Base-by-base conservation (phyloP, 1,139 yeast species). In the Yamadazyma atmosphaerica region DNA sequence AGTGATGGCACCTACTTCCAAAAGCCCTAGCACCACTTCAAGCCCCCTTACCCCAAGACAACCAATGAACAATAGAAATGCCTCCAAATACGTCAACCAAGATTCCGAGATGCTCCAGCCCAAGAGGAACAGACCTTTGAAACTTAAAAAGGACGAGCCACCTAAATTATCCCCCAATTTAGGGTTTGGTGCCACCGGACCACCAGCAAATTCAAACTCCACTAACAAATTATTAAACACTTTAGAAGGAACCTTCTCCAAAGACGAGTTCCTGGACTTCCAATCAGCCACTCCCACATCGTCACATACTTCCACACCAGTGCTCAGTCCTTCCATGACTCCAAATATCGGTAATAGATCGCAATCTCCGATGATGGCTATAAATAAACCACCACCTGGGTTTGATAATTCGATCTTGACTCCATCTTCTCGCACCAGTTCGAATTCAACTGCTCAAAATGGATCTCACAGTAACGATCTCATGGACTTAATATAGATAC, bases 241-340 rank as follows among this genome's bases (percentile, higher is more conserved):
- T 3, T 36, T 47, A 13, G 52, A 45, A 33, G 49, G 50, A 2
- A 43, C 51, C 2, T 48, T 39, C 33, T 31, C 26, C 16, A 37
- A 28, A 17, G 34, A 38, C 27, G 52, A 47, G 25, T 49, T 49
- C 32, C 52, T 44, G 51, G 53, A 49, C 19, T 49, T 49, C 34
- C 53, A 49, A 39, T 41, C 47, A 13, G 53, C 53, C 2, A 41
- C 50, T 15, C 45, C 50, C 3, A 23, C 40, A 21, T 28, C 31
- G 9, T 16, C 15, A 9, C 31, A 28, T 16, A 15, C 12, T 14
- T 4, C 31, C 10, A 35, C 34, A 5, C 33, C 41, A 15, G 19
- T 14, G 18, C 26, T 33, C 23, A 28, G 30, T 12, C 40, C 35
- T 9, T 16, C 35, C 7, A 29, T 39, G 35, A 38, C 22, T 12